Percentiles rank a stretch among this genome's conserved stretches.
Conservation (phyloP, 169 alveolate genomes). For the Perkinsus chesapeaki region DNA sequence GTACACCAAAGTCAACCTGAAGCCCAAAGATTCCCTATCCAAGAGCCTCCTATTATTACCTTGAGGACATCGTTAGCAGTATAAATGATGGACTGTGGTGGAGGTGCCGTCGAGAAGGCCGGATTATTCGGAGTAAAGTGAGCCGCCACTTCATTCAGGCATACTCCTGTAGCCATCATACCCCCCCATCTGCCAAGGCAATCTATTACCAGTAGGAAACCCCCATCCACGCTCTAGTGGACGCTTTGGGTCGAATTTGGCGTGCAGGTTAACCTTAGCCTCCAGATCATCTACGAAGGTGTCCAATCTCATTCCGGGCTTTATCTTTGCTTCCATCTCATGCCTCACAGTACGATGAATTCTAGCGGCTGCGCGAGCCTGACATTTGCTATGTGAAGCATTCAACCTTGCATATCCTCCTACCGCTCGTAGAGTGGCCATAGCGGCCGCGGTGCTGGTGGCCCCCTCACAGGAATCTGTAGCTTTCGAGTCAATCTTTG, state of each 20-base stretch:
- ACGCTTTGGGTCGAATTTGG: background rate
- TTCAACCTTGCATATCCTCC: background rate
- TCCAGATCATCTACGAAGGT: background rate
- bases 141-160: background rate
- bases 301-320: background rate
- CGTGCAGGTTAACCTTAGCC: background rate
- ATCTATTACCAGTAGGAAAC: background rate
- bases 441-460: background rate
- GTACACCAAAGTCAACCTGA: background rate
- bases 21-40: background rate
- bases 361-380: background rate
- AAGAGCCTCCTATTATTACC: background rate
- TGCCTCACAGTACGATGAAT: background rate
- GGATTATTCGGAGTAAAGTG: background rate
- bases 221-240: background rate
- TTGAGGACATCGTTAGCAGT: background rate
- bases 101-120: background rate
- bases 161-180: background rate
- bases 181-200: background rate
- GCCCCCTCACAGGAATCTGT: background rate
- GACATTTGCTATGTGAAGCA: background rate
- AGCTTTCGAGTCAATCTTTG: background rate
- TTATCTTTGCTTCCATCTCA: background rate
- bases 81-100: background rate
- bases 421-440: background rate